Conservation (phyloP, 768 basidiomycete genomes). For the Chalciporus chontae region DNA sequence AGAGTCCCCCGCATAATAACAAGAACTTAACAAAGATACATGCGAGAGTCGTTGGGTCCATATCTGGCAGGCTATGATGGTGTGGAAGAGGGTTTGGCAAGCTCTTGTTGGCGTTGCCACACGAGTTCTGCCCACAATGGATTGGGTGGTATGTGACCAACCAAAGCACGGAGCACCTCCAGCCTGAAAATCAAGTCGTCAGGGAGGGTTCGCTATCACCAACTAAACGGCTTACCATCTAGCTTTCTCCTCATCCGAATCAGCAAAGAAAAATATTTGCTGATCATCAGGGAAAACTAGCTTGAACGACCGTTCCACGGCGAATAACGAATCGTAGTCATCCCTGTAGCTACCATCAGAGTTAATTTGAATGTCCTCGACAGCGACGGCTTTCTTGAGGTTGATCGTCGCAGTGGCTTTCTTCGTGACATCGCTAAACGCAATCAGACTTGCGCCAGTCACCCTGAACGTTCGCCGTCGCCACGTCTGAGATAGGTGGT, state of each 20-base stretch:
- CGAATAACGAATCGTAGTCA: conserved; percentile 61
- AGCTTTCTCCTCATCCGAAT: conserved; percentile 82
- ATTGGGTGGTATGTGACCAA: conserved; percentile 88
- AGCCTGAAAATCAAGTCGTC: conserved; percentile 51
- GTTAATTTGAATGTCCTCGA: conserved; percentile 75
- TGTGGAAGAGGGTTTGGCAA: conserved; percentile 13
- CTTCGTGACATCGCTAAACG: conserved; percentile 92
- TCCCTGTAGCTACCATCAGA: conserved; percentile 44
- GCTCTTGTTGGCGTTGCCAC: conserved; percentile 73
- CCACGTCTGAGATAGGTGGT: conserved; percentile 53
- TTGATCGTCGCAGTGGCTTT: conserved; percentile 88
- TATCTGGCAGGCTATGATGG: not conserved
- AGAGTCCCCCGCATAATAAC: not conserved
- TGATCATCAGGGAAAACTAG: conserved; percentile 74
- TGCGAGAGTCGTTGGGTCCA: not conserved
- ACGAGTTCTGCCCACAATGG: conserved; percentile 91
- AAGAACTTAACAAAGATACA: conserved; percentile 2
- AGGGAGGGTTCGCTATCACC: not conserved
- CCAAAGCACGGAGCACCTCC: conserved; percentile 75
- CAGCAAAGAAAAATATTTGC: conserved; percentile 87
- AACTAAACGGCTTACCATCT: conserved; percentile 59
- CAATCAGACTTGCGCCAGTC: conserved; percentile 81
- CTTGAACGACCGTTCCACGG: conserved; percentile 82
- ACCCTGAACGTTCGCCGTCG: conserved; percentile 80
- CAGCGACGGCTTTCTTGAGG: conserved; percentile 72